Conservation (phyloP, 257 asterid genomes). For the Dorcoceras hygrometricum region DNA sequence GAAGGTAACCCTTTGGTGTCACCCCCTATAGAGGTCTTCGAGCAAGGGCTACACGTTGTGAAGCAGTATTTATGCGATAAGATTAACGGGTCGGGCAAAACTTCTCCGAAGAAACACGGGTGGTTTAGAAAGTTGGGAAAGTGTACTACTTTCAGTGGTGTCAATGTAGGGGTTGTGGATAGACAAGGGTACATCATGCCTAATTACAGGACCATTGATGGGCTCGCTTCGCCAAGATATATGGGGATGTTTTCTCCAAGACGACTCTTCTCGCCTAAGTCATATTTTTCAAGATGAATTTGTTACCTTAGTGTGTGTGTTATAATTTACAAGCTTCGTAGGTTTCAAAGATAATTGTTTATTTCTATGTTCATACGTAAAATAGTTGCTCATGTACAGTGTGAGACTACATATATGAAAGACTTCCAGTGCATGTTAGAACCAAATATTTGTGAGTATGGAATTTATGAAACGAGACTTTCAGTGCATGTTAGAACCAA, state of each 20-base stretch:
- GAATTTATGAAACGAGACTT: no score
- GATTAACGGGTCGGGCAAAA: constrained; percentile 45
- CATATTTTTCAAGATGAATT: constrained; percentile 47
- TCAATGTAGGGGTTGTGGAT: constrained; percentile 30
- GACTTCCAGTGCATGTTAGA: no score
- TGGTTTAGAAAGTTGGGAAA: constrained; percentile 76
- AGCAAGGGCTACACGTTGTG: constrained; percentile 57
- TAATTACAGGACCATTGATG: constrained; percentile 41
- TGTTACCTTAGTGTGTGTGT: background rate
- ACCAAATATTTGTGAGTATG: no score
- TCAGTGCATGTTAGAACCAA: no score
- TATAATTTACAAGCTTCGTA: background rate
- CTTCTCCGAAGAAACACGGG: constrained; percentile 44
- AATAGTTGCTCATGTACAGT: background rate
- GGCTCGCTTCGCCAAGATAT: constrained; percentile 55
- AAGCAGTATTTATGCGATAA: constrained; percentile 62
- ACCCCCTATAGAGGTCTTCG: constrained; percentile 61
- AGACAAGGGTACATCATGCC: constrained; percentile 35
- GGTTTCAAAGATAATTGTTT: background rate
- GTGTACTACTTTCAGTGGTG: constrained; percentile 64
- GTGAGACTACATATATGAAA: no score
- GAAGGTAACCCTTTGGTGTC: constrained; percentile 81
- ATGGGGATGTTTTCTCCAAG: constrained; percentile 70
- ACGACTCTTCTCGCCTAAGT: constrained; percentile 57
- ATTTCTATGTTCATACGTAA: no score